Evolutionary conservation across 179 eudicot species (phyloP).

Genomic region (Silene vulgaris): DNA sequence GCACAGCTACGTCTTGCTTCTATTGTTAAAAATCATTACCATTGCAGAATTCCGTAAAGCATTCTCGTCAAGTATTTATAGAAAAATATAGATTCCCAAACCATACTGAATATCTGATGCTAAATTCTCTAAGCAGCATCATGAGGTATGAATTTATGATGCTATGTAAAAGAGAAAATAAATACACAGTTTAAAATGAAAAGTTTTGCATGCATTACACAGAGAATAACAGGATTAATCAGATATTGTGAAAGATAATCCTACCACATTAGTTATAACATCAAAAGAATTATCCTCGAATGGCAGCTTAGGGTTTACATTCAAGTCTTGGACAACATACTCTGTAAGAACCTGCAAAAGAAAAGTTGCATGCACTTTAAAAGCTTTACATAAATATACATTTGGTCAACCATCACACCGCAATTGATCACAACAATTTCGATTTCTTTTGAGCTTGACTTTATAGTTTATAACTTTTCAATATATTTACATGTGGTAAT

Average conservation of each 20-base stretch:
- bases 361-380: not conserved
- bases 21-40: not conserved
- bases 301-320: conserved; percentile 73
- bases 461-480: not conserved
- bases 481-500: not conserved
- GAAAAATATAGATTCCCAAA: not conserved
- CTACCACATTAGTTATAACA: conserved; percentile 93
- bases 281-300: conserved; percentile 82
- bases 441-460: not conserved
- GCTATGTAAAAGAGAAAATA: not conserved
- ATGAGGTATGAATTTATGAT: not conserved
- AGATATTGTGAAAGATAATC: conserved; percentile 22
- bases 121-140: not conserved
- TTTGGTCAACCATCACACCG: not conserved
- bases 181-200: not conserved
- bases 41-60: not conserved
- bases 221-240: not conserved
- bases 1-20: not conserved
- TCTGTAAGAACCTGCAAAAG: conserved; percentile 77
- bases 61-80: not conserved
- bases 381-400: not conserved
- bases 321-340: conserved; percentile 87
- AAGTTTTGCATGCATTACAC: not conserved
- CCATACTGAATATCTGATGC: not conserved
- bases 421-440: conserved; percentile 4